Percentiles rank a stretch among this genome's conserved stretches.
phyloP scores from a whole-genome alignment of 2,329 filamentous ascomycete species.

The Xylaria multiplex region DNA sequence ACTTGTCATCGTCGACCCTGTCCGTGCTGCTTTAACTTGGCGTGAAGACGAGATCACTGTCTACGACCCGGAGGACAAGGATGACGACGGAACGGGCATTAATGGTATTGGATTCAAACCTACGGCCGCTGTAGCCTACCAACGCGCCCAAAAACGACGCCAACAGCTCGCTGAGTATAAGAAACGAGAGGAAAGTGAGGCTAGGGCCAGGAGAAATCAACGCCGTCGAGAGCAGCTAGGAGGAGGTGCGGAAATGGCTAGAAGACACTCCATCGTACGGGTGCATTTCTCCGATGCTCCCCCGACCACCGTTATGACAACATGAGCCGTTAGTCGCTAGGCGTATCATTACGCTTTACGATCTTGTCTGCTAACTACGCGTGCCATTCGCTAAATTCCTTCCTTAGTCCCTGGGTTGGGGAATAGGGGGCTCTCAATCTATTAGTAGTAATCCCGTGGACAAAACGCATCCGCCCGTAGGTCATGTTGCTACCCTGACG shows the following conservation, averaged over 20 bases:
- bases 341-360: background rate
- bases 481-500: background rate
- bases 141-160: conserved; percentile 64
- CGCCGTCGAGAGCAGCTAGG: conserved; percentile 55
- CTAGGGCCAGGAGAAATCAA: conserved; percentile 65
- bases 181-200: conserved; percentile 69
- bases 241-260: conserved; percentile 42
- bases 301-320: conserved; percentile 46
- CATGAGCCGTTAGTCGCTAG: conserved; percentile 31
- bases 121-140: conserved; percentile 68
- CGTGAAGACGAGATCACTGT: conserved; percentile 75
- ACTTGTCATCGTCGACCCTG: conserved; percentile 59
- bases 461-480: conserved; percentile 3
- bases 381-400: background rate
- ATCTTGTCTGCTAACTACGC: background rate
- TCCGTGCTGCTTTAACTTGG: conserved; percentile 71
- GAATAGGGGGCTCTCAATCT: background rate
- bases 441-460: background rate
- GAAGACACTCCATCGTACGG: conserved; percentile 45
- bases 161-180: conserved; percentile 72
- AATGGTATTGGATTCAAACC: conserved; percentile 75
- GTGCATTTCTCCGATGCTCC: conserved; percentile 50
- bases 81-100: conserved; percentile 74
- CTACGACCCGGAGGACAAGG: conserved; percentile 71
- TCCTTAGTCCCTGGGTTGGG: background rate